Percentiles rank a stretch among this genome's conserved stretches.
These are phyloP conservation scores for Blumeria hordei DNA, from an alignment of 2,329 filamentous ascomycete genomes.

Conservation along the genomic window DNA sequence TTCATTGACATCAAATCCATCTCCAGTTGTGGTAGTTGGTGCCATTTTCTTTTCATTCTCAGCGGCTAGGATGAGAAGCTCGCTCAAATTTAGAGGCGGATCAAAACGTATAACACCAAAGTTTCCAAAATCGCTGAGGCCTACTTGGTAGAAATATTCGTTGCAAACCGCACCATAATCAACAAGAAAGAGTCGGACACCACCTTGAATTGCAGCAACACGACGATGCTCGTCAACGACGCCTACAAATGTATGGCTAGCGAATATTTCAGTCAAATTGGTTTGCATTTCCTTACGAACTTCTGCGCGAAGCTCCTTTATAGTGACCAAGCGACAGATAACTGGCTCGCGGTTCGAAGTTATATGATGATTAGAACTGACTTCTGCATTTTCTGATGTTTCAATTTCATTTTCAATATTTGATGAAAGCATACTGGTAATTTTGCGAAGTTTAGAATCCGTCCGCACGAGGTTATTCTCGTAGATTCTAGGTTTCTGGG, in stretches of 20 bases:
- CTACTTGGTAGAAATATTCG: conserved; percentile 90
- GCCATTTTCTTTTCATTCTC: conserved; percentile 36
- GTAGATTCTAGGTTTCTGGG: conserved; percentile 36
- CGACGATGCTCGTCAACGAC: conserved; percentile 71
- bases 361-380: conserved; percentile 34
- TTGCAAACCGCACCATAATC: conserved; percentile 74
- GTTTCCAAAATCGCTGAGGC: conserved; percentile 86
- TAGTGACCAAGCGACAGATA: conserved; percentile 51
- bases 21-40: conserved; percentile 11
- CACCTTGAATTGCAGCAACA: conserved; percentile 78
- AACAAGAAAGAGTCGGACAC: conserved; percentile 73
- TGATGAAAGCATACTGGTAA: conserved; percentile 80
- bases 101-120: conserved; percentile 67
- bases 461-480: conserved; percentile 82
- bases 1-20: conserved; percentile 38
- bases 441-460: conserved; percentile 72
- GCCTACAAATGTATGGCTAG: conserved; percentile 77
- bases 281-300: conserved; percentile 68
- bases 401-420: conserved; percentile 12
- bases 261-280: conserved; percentile 67
- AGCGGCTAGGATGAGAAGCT: conserved; percentile 49
- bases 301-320: conserved; percentile 60
- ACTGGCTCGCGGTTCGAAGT: conserved; percentile 42
- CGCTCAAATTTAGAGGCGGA: conserved; percentile 45
- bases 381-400: too few species aligned